Conservation (phyloP, 2,329 filamentous ascomycete species). For the Aspergillus sp. region DNA sequence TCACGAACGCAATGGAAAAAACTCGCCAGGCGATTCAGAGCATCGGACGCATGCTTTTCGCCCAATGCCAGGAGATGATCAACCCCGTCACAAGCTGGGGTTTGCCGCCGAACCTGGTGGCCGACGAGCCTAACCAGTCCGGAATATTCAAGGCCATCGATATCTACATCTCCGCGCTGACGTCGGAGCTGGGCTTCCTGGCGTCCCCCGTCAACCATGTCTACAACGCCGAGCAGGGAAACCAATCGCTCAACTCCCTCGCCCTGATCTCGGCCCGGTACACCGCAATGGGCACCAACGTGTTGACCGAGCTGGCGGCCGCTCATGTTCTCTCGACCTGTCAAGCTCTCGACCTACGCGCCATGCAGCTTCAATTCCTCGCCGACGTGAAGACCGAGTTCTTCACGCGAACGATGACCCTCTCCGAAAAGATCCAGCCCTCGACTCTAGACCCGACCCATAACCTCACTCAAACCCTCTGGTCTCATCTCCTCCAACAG, state of each 20-base stretch:
- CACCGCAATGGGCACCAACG: slow-evolving; percentile 35
- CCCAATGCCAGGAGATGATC: slow-evolving; percentile 62
- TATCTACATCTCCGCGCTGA: slow-evolving; percentile 41
- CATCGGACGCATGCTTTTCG: slow-evolving; percentile 61
- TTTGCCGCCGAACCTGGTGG: no score
- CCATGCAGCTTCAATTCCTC: no score
- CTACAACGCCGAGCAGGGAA: slow-evolving; percentile 64
- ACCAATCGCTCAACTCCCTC: slow-evolving; percentile 65
- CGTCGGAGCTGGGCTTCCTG: slow-evolving; percentile 60
- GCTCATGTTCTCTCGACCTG: no score
- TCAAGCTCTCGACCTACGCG: no score
- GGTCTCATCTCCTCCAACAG: neutral
- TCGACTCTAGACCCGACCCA: no score
- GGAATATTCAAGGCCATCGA: no score
- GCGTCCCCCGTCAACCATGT: slow-evolving; percentile 64
- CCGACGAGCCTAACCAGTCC: no score
- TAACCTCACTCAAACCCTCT: neutral
- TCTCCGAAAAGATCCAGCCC: no score
- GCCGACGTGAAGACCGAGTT: no score
- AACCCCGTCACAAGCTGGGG: slow-evolving; percentile 54
- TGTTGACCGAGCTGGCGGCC: no score
- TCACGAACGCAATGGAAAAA: slow-evolving; percentile 67
- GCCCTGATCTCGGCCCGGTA: slow-evolving; percentile 60
- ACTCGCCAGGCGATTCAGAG: slow-evolving; percentile 45
- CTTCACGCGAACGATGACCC: no score